Evolutionary conservation across 768 basidiomycete species (phyloP), one percentile per base, ranked within the genome.

Genomic region (Neoboletus subvelutipes): DNA sequence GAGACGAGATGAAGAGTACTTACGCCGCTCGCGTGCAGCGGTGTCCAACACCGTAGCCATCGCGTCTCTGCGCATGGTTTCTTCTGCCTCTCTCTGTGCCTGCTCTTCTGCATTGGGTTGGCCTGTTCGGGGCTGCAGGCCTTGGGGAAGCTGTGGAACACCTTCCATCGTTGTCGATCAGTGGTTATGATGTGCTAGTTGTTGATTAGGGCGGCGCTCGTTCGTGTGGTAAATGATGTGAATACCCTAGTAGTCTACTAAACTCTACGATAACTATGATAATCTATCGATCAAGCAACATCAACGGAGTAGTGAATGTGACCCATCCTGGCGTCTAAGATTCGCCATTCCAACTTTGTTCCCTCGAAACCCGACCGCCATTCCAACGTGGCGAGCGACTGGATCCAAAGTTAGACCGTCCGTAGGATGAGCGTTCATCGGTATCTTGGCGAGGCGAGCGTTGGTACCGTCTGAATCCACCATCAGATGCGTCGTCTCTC

Each of bases 1-100:
- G 29, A 40, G 20, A 31, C 12, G 37, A 31, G 37, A 20, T 10
- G 29, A n/a, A 22, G 43, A 26, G 20, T 29, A 70, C 76, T 59
- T 71, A 94, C 92, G 74, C 70, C 92, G 80, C 77, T 94, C 93
- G 56, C 92, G 81, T 40, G 93, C 92, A 52, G 82, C 85, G 6
- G 79, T 73, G 59, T 92, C 90, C 40, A 95, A 77, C 34, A 95
- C 80, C 5, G 90, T 88, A 9, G 87, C 81, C 67, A 95, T 81
- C 62, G 94, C 68, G 62, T 92, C 87, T 62, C 90, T 76, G 41
- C 87, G 80, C 81, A 86, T 83, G 68, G 91, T 79, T 59, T 91
- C 90, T 58, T 92, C 89, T 52, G 87, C 82, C 12, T 78, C 81
- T 36, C 76, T 78, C 54, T 81, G 83, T 28, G 74, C 77, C 1